Evolutionary conservation across 2,329 filamentous ascomycete genomes (phyloP).

Genomic region (Cercospora brassicicola): DNA sequence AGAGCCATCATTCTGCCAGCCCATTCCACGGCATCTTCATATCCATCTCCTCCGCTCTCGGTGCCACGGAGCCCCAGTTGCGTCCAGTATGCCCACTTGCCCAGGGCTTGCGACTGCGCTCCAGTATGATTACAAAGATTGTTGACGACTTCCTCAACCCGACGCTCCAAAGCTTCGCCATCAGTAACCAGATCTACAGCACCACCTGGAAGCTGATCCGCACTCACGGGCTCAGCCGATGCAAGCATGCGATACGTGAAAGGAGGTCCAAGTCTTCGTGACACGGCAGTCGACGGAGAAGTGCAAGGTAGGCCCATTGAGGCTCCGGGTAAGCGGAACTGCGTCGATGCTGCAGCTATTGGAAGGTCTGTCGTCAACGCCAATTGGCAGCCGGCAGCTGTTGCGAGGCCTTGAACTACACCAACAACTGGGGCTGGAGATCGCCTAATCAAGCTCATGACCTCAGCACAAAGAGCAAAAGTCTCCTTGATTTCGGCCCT

Average conservation of each 20-base stretch:
- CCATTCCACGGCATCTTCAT: constrained; percentile 23
- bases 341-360: constrained; percentile 20
- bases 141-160: constrained; percentile 14
- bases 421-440: constrained; percentile 22
- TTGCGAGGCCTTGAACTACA: constrained; percentile 23
- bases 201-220: constrained; percentile 23
- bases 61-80: constrained; percentile 18
- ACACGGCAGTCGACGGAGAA: constrained; percentile 22
- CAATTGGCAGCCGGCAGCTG: constrained; percentile 24
- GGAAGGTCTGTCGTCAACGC: constrained; percentile 24
- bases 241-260: constrained; percentile 26
- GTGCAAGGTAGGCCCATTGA: constrained; percentile 25
- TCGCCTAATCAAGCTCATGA: constrained; percentile 23
- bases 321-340: constrained; percentile 23
- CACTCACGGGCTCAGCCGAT: constrained; percentile 20
- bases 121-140: constrained; percentile 16
- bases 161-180: constrained; percentile 16
- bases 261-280: constrained; percentile 16
- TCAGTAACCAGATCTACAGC: constrained; percentile 22
- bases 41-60: constrained; percentile 20
- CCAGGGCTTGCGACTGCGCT: constrained; percentile 23
- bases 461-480: constrained; percentile 23
- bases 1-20: constrained; percentile 26
- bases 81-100: constrained; percentile 25
- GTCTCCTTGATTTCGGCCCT: constrained; percentile 20